Evolutionary conservation across 139 green algal genomes (phyloP).

Genomic region (Nannochloris sp.): DNA sequence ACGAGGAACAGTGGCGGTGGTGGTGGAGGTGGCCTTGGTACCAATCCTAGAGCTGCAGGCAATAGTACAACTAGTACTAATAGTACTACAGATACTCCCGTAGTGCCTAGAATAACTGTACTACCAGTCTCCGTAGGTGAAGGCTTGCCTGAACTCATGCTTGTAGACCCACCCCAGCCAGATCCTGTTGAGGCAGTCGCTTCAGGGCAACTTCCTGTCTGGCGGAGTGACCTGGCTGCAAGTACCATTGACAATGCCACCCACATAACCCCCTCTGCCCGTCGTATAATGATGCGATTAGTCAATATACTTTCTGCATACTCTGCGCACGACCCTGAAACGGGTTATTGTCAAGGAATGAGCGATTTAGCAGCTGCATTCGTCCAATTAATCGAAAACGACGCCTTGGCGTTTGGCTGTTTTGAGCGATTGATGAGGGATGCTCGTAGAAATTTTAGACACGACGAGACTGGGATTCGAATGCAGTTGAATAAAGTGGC

Average conservation of each 20-base stretch:
- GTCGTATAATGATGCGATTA: conserved; percentile 46
- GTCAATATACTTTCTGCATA: conserved; percentile 73
- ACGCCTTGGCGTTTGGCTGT: conserved; percentile 79
- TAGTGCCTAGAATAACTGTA: conserved; percentile 8
- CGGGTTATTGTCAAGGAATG: conserved; percentile 86
- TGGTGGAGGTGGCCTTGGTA: no score
- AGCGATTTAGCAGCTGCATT: conserved; percentile 78
- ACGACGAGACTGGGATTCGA: conserved; percentile 63
- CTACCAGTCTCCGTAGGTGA: conserved; percentile 19
- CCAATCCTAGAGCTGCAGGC: no score
- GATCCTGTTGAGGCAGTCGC: neutral
- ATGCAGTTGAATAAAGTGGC: conserved; percentile 46
- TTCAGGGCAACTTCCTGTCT: conserved; percentile 14
- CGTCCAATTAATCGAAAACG: conserved; percentile 67
- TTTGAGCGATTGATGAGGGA: conserved; percentile 70
- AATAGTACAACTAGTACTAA: no score
- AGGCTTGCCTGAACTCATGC: conserved; percentile 28
- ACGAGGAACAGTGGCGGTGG: no score
- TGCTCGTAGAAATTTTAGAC: conserved; percentile 62
- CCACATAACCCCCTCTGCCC: conserved; percentile 33
- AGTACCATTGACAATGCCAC: conserved; percentile 23
- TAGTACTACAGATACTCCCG: no score
- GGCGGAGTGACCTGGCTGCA: conserved; percentile 24
- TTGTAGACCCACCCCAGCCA: conserved; percentile 8
- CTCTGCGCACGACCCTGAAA: conserved; percentile 68